A percentile compares a stretch with the other conserved stretches of the same genome.
Evolutionary conservation across 768 basidiomycete genomes (phyloP).

Genomic region (Leccinum ochraceum): DNA sequence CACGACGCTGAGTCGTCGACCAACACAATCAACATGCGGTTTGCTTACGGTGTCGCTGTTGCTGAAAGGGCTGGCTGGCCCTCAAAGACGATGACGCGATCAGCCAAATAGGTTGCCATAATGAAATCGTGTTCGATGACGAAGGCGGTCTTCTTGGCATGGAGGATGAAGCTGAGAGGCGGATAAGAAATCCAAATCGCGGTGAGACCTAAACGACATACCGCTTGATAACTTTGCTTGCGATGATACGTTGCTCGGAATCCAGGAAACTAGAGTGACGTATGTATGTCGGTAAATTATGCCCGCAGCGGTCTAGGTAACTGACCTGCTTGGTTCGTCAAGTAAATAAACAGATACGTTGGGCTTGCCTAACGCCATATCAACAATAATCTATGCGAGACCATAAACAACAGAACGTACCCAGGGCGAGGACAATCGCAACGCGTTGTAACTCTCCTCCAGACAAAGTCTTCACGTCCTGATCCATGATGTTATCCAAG

Average conservation of each 20-base stretch:
- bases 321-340: conserved; percentile 86
- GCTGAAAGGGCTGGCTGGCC: conserved; percentile 85
- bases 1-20: conserved; percentile 4
- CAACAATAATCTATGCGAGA: conserved; percentile 2
- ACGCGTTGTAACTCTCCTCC: conserved; percentile 99
- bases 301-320: conserved; percentile 4
- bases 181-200: conserved; percentile 4
- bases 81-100: conserved; percentile 93
- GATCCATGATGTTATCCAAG: conserved; percentile 92
- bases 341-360: conserved; percentile 89
- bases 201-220: conserved; percentile 30
- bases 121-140: conserved; percentile 99
- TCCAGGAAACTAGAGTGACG: conserved; percentile 75
- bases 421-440: conserved; percentile 91
- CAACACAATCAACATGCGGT: not conserved
- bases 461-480: conserved; percentile 96
- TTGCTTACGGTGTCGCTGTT: conserved; percentile 83
- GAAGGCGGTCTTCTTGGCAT: conserved; percentile 97
- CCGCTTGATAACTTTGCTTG: conserved; percentile 97
- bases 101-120: conserved; percentile 99
- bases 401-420: conserved; percentile 38
- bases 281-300: conserved; percentile 7
- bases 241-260: conserved; percentile 99
- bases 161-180: conserved; percentile 76
- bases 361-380: conserved; percentile 55